Conservation (phyloP, 257 asterid species). For the Solanum sejunctum region DNA sequence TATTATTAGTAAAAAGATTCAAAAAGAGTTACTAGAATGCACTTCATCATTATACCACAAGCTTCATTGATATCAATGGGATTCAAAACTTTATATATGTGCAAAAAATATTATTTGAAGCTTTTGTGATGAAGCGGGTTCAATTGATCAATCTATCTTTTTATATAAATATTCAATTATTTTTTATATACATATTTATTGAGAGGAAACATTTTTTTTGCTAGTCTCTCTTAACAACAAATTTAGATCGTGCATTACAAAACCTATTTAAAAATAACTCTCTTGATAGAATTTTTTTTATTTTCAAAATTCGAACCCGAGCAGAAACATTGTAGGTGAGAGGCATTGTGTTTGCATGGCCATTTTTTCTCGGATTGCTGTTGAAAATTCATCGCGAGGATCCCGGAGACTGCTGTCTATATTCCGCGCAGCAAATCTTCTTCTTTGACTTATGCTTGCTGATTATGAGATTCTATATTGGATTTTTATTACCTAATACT, state of each 20-base stretch:
- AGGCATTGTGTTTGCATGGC: background rate
- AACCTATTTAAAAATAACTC: too few species aligned
- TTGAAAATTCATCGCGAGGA: background rate
- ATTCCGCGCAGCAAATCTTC: background rate
- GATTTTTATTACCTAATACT: background rate
- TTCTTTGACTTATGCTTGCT: background rate
- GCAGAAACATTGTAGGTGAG: background rate
- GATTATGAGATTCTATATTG: background rate
- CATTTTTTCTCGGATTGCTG: background rate
- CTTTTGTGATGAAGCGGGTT: too few species aligned
- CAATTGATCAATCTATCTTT: background rate
- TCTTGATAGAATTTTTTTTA: too few species aligned
- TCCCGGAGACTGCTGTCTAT: background rate
- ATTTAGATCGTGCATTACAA: fast-evolving
- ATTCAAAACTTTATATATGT: too few species aligned
- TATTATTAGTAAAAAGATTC: too few species aligned
- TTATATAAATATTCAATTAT: background rate
- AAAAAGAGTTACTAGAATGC: too few species aligned
- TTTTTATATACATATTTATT: background rate
- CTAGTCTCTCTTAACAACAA: too few species aligned
- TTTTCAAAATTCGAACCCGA: too few species aligned
- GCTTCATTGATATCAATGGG: background rate
- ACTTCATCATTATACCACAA: too few species aligned
- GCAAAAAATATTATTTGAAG: too few species aligned
- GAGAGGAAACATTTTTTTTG: background rate